These are phyloP conservation scores for Emmonsia crescens DNA, from an alignment of 2,329 filamentous ascomycete species.

Conservation along the genomic window DNA sequence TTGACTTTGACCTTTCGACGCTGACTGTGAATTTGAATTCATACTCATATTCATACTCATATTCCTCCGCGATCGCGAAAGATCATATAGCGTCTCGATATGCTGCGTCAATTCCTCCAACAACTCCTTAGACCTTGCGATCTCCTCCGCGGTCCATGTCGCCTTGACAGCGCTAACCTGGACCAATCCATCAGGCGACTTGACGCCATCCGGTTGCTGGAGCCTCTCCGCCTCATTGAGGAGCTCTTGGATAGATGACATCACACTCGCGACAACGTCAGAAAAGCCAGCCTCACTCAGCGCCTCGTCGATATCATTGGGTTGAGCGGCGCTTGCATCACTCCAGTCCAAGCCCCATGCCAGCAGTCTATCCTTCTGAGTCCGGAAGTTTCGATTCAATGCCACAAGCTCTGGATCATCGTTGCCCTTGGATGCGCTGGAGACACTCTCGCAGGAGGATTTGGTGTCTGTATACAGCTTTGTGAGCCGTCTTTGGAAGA, in stretches of 20 bases:
- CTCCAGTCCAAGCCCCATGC: conserved; percentile 58
- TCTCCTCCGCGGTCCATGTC: conserved; percentile 41
- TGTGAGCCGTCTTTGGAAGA: conserved; percentile 42
- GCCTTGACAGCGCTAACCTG: conserved; percentile 32
- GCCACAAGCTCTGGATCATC: conserved; percentile 44
- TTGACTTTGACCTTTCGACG: conserved; percentile 11
- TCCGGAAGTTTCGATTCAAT: conserved; percentile 49
- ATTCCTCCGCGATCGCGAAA: conserved; percentile 47
- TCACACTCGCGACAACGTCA: conserved; percentile 53
- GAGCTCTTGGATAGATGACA: conserved; percentile 53
- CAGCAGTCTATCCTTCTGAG: conserved; percentile 52
- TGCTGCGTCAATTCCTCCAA: conserved; percentile 50
- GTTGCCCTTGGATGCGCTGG: conserved; percentile 37
- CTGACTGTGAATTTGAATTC: conserved; percentile 15
- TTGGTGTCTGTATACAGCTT: conserved; percentile 56
- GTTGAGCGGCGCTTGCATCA: conserved; percentile 46
- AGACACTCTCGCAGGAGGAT: conserved; percentile 47
- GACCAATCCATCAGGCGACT: conserved; percentile 28
- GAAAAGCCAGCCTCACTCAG: conserved; percentile 52
- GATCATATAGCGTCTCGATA: conserved; percentile 54
- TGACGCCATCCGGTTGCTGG: conserved; percentile 32
- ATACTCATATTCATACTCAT: conserved; percentile 31
- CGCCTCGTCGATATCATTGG: conserved; percentile 52
- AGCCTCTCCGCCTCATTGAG: conserved; percentile 51
- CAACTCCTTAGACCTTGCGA: conserved; percentile 46